These are phyloP conservation scores for Orbilia ellipsospora DNA, from an alignment of 2,329 filamentous ascomycete species.

Conservation along the genomic window DNA sequence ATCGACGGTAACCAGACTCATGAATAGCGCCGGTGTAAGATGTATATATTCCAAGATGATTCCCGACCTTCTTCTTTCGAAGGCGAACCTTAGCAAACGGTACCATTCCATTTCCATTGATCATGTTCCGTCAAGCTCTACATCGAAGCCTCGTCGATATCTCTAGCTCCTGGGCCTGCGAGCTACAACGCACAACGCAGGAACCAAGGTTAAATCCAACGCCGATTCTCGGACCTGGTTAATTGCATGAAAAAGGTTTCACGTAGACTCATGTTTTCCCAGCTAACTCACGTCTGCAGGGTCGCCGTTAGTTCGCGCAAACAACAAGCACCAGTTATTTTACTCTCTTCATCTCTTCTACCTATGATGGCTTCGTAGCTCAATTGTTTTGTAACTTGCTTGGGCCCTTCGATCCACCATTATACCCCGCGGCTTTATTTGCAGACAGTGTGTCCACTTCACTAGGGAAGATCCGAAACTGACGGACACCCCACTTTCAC, in stretches of 20 bases:
- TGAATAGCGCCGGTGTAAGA: slow-evolving; percentile 10
- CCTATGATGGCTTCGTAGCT: slow-evolving; percentile 2
- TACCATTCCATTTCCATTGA: no score
- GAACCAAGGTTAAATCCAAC: slow-evolving; percentile 11
- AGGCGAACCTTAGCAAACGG: no score
- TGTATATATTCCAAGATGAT: slow-evolving; percentile 22
- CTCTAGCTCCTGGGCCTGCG: no score
- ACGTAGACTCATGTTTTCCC: background rate
- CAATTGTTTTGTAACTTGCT: background rate
- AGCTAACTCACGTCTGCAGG: background rate
- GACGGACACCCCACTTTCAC: background rate
- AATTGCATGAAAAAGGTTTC: slow-evolving; percentile 45
- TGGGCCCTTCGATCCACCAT: no score
- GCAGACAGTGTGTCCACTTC: no score
- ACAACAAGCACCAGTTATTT: background rate
- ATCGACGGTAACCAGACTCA: slow-evolving; percentile 1
- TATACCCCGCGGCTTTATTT: no score
- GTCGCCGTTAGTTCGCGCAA: slow-evolving; percentile 5
- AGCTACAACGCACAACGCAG: background rate
- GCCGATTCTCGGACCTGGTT: slow-evolving; percentile 48
- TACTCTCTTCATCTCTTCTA: background rate
- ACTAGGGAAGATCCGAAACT: background rate
- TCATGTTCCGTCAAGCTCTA: no score
- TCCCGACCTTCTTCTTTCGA: background rate
- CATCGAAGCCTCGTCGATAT: no score